Evolutionary conservation across 208 protist species (phyloP).

Genomic region (Blastocrithidia nonstop): DNA sequence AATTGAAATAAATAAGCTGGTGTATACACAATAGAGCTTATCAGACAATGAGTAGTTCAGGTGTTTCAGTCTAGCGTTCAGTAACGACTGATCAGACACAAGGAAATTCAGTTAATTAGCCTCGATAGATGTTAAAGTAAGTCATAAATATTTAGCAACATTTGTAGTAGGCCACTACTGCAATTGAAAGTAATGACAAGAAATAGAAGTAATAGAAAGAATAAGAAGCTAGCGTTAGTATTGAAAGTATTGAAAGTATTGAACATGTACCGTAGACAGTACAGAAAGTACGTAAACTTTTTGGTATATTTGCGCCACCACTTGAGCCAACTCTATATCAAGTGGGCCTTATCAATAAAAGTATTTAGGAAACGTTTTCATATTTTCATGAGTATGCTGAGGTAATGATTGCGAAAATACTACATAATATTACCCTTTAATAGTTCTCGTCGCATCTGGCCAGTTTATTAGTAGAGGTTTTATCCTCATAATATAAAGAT

Average conservation of each 20-base stretch:
- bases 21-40: too few relatives aligned
- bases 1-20: too few relatives aligned
- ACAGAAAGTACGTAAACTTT: slow-evolving; percentile 38
- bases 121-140: background rate
- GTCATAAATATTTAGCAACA: too few relatives aligned
- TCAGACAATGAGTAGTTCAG: too few relatives aligned
- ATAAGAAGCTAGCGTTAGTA: background rate
- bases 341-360: slow-evolving; percentile 22
- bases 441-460: slow-evolving; percentile 19
- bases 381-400: slow-evolving; percentile 13
- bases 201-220: background rate
- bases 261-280: slow-evolving; percentile 20
- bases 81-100: too few relatives aligned
- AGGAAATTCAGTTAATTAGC: background rate
- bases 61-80: too few relatives aligned
- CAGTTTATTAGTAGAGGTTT: slow-evolving; percentile 16
- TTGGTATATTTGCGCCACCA: slow-evolving; percentile 25
- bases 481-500: slow-evolving; percentile 12
- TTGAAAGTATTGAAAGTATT: background rate
- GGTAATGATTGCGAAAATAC: slow-evolving; percentile 11
- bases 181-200: background rate
- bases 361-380: slow-evolving; percentile 30
- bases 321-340: slow-evolving; percentile 46
- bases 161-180: too few relatives aligned
- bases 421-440: slow-evolving; percentile 11